Percentiles rank a stretch among this genome's conserved stretches.
phyloP scores from a whole-genome alignment of 78 protist species.

The Speleostelium caveatum region DNA sequence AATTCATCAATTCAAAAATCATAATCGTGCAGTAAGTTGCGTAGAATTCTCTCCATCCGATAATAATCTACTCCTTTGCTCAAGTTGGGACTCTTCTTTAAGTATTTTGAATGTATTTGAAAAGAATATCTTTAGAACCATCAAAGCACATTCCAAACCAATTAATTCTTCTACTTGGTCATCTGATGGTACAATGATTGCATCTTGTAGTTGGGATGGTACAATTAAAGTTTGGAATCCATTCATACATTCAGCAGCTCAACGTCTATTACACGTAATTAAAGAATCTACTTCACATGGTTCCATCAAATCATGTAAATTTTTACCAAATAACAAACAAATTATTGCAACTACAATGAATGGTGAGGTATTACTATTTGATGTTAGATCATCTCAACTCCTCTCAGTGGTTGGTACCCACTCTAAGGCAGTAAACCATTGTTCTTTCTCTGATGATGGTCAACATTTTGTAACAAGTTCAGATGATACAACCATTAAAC shows the following conservation, averaged over 20 bases:
- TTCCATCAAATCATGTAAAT: constrained; percentile 53
- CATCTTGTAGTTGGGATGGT: constrained; percentile 80
- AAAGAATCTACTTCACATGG: constrained; percentile 7
- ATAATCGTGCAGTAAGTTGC: constrained; percentile 48
- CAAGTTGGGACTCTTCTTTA: constrained; percentile 66
- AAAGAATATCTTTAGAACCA: constrained; percentile 1
- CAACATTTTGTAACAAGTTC: constrained; percentile 49
- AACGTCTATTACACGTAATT: constrained; percentile 9
- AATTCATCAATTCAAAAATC: constrained; percentile 52
- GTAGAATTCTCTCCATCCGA: constrained; percentile 51
- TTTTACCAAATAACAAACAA: constrained; percentile 45
- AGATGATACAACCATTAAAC: constrained; percentile 46
- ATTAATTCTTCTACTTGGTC: constrained; percentile 50
- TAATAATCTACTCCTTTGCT: constrained; percentile 2
- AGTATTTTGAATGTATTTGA: constrained; percentile 23
- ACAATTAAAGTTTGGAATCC: constrained; percentile 76
- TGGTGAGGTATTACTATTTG: constrained; percentile 30
- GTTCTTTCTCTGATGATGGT: constrained; percentile 71
- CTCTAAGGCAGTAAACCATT: constrained; percentile 35
- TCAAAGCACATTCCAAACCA: constrained; percentile 69
- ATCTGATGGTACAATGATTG: constrained; percentile 55
- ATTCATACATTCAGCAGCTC: background rate
- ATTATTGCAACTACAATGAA: constrained; percentile 77
- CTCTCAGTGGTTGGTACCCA: constrained; percentile 52
- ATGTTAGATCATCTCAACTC: constrained; percentile 2